Evolutionary conservation across 495 filamentous ascomycete species (phyloP), one percentile per base, ranked within the genome.

Genomic region (Neurospora sp.): DNA sequence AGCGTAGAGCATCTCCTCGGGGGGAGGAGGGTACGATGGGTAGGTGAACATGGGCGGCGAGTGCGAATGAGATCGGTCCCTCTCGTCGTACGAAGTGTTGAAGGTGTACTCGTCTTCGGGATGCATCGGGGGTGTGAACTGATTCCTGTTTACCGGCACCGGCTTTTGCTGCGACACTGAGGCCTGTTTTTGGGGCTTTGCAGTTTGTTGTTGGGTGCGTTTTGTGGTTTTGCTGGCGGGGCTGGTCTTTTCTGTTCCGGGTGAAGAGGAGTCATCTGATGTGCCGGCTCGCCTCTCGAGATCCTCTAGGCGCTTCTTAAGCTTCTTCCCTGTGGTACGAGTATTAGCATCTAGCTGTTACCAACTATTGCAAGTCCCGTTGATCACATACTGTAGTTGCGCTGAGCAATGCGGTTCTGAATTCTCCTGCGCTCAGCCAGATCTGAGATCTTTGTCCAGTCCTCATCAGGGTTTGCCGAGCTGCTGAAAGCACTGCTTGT

Each of bases 361-460:
- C 54, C 27, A 66, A 37, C 6, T 1, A 35, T 18, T 18, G 54
- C 27, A 35, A 7, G 23, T 35, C 14, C 23, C 14, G 27, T 66
- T 66, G 54, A 18, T 66, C 75, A 93, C 95, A 82, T 87, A 97
- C 95, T 95, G 85, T 98, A 98, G 85, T 98, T 98, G 74, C 95
- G 91, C 84, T 98, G 95, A 54, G 95, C 95, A 84, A 98, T 98
- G 70, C 95, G 90, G 84, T 98, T 98, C 84, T 98, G 95, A 84
- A 98, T 98, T 79, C 95, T 88, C 79, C 95, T 87, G 76, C 95
- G 90, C 85, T 98, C 95, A 72, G 95, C 95, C 49, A 98, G 88
- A 80, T 98, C 95, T 62, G 96, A 97, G 83, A 98, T 97, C 89
- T 98, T 96, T 79, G 95, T 98, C 95, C 95, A 98, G 85, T 98